Percentiles rank a stretch among this genome's conserved stretches.
Conservation (phyloP, 345 rosid species). For the Eucalyptus caleyi region DNA sequence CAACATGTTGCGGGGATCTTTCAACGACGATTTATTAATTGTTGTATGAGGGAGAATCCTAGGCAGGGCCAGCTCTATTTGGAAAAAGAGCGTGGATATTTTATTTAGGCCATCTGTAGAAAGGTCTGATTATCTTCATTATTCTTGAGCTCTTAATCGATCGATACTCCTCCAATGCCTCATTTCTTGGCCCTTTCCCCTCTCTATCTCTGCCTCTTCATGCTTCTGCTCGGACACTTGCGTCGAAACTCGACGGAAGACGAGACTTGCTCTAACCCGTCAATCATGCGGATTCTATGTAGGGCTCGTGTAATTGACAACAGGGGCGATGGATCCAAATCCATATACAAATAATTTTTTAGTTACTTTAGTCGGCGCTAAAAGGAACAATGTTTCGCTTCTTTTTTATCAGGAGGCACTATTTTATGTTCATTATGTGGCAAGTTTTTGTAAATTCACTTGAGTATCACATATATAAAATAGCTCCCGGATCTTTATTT, state of each 20-base stretch:
- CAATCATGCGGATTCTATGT: neutral
- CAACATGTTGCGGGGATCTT: neutral
- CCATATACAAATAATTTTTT: neutral
- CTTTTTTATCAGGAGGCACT: accelerated
- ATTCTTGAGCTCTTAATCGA: neutral
- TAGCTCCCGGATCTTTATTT: neutral
- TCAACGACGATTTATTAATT: neutral
- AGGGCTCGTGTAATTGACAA: neutral
- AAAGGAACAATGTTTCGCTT: neutral
- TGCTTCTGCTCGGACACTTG: neutral
- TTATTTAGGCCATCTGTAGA: neutral
- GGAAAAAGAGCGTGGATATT: neutral
- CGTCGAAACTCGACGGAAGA: neutral
- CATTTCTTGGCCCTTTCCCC: neutral
- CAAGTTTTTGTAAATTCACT: neutral
- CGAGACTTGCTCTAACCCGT: neutral
- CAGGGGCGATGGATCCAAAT: neutral
- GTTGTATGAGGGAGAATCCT: neutral
- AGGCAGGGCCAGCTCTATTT: neutral
- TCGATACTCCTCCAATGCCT: neutral
- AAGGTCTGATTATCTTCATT: neutral
- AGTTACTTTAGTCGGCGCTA: neutral
- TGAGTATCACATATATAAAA: neutral
- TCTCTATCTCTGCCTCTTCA: neutral
- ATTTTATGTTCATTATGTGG: neutral